These are phyloP conservation scores for Hordeum pubiflorum DNA, from an alignment of 202 grass and related monocot genomes.

Conservation along the genomic window DNA sequence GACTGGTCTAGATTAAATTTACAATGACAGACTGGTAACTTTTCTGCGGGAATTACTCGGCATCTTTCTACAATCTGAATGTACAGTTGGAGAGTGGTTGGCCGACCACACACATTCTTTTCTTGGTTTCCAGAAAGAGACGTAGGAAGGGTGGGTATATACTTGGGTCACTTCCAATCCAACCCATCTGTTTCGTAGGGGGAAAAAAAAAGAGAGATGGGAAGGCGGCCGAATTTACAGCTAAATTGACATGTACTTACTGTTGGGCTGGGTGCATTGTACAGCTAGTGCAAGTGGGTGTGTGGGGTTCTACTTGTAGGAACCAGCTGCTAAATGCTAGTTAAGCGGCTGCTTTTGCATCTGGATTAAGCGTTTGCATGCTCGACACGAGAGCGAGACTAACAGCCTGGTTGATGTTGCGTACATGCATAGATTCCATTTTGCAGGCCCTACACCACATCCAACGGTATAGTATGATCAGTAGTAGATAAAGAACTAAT, in stretches of 20 bases:
- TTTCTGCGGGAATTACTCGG: neutral
- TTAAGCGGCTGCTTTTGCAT: slow-evolving; percentile 32
- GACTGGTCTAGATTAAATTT: neutral
- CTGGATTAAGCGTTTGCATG: slow-evolving; percentile 23
- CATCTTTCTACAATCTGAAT: neutral
- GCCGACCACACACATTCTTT: slow-evolving; percentile 18
- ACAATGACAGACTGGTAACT: neutral
- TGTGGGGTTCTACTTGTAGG: slow-evolving; percentile 23
- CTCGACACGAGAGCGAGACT: neutral
- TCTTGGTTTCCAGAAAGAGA: neutral
- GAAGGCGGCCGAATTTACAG: slow-evolving; percentile 22
- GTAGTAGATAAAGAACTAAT: neutral
- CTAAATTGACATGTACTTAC: slow-evolving; percentile 35
- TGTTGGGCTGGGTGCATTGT: neutral
- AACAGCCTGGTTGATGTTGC: slow-evolving; percentile 19
- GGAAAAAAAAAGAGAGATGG: neutral
- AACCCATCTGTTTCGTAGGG: slow-evolving; percentile 16
- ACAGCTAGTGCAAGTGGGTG: slow-evolving; percentile 12
- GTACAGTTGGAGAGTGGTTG: neutral
- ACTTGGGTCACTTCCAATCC: slow-evolving; percentile 27
- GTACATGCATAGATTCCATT: slow-evolving; percentile 36
- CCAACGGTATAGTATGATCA: slow-evolving; percentile 24
- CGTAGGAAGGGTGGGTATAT: neutral
- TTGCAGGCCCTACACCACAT: neutral
- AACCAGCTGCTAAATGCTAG: slow-evolving; percentile 26